Evolutionary conservation across 73 alveolate genomes (phyloP).

Genomic region (Paramecium sonneborni): DNA sequence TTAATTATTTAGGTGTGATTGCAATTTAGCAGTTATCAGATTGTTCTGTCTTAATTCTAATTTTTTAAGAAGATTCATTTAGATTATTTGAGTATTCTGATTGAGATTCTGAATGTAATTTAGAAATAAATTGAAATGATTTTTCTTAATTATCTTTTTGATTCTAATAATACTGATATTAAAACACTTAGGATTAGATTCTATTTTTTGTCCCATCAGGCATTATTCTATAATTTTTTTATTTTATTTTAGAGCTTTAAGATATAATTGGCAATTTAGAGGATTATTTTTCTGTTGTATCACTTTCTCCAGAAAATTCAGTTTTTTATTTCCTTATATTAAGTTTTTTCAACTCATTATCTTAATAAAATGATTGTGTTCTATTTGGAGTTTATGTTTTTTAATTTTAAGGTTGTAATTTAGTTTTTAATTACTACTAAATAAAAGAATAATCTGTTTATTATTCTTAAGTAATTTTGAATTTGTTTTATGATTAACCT

Average conservation of each 20-base stretch:
- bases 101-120: neutral
- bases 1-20: neutral
- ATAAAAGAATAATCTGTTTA: neutral
- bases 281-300: neutral
- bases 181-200: neutral
- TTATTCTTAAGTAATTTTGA: neutral
- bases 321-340: neutral
- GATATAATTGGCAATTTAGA: neutral
- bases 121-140: neutral
- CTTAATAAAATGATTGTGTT: neutral
- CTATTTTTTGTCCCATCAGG: neutral
- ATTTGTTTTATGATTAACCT: neutral
- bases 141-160: neutral
- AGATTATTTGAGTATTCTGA: neutral
- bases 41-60: neutral
- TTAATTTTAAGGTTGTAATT: neutral
- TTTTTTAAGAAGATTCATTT: neutral
- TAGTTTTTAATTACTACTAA: neutral
- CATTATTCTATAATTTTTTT: neutral
- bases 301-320: neutral
- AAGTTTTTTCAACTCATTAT: neutral
- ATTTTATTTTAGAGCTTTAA: neutral
- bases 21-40: neutral
- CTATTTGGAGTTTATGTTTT: neutral
- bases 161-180: neutral